These are phyloP conservation scores for Nyctanthes arbortristis DNA, from an alignment of 257 asterid species.

Conservation along the genomic window DNA sequence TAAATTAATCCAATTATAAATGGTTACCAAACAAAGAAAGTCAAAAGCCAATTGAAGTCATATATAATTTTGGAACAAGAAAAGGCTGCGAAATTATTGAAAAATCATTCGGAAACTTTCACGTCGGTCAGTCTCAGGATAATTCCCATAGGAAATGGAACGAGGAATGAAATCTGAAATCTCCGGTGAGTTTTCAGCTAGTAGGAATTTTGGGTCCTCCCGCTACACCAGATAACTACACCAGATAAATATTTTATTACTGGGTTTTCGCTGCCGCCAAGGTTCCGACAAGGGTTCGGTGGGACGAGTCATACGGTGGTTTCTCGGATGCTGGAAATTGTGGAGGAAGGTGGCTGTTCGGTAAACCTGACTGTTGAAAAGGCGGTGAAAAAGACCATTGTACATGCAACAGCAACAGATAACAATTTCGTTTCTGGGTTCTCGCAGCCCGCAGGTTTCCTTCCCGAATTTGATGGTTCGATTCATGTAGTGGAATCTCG, in stretches of 20 bases:
- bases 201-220: slow-evolving; percentile 34
- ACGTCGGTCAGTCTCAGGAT: slow-evolving; percentile 20
- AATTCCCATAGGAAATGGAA: neutral
- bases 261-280: slow-evolving; percentile 22
- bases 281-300: slow-evolving; percentile 17
- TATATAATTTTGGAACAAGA: slow-evolving; percentile 21
- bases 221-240: slow-evolving; percentile 6
- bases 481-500: slow-evolving; percentile 20
- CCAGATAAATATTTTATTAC: slow-evolving; percentile 20
- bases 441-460: slow-evolving; percentile 23
- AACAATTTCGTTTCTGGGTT: slow-evolving; percentile 25
- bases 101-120: slow-evolving; percentile 20
- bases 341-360: slow-evolving; percentile 33
- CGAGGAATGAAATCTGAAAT: slow-evolving; percentile 5
- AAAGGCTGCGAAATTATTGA: slow-evolving; percentile 1
- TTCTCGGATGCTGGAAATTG: slow-evolving; percentile 29
- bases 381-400: slow-evolving; percentile 52
- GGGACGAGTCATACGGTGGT: slow-evolving; percentile 1
- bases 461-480: slow-evolving; percentile 23
- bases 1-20: too few species aligned
- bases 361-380: slow-evolving; percentile 76
- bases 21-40: too few species aligned
- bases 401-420: slow-evolving; percentile 14
- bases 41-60: slow-evolving; percentile 23
- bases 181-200: slow-evolving; percentile 3